These are phyloP conservation scores for Microdochium trichocladiopsis DNA, from an alignment of 2,329 filamentous ascomycete genomes.

Conservation along the genomic window DNA sequence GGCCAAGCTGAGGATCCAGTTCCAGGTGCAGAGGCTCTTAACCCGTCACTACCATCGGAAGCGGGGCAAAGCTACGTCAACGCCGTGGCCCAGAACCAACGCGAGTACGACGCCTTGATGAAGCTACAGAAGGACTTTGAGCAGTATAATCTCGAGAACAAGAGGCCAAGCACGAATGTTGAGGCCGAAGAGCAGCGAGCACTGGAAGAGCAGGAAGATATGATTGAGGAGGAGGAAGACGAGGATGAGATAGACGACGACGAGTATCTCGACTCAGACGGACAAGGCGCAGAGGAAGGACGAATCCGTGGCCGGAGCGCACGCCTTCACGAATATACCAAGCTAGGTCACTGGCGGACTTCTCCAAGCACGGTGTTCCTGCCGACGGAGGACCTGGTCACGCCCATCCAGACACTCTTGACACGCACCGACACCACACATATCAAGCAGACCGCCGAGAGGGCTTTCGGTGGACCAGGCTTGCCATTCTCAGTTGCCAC, in stretches of 20 bases:
- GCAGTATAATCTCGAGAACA: slow-evolving; percentile 19
- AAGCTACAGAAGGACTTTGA: slow-evolving; percentile 53
- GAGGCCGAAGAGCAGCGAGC: slow-evolving; percentile 22
- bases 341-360: slow-evolving; percentile 67
- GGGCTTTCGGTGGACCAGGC: slow-evolving; percentile 66
- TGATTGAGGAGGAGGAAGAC: slow-evolving; percentile 17
- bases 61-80: slow-evolving; percentile 35
- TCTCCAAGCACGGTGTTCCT: slow-evolving; percentile 68
- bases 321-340: slow-evolving; percentile 61
- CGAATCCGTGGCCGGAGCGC: slow-evolving; percentile 38
- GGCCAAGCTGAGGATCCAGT: slow-evolving; percentile 32
- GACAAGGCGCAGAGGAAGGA: slow-evolving; percentile 9
- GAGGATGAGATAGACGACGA: slow-evolving; percentile 24
- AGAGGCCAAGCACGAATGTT: slow-evolving; percentile 19
- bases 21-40: slow-evolving; percentile 7
- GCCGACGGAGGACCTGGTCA: slow-evolving; percentile 60
- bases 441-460: slow-evolving; percentile 63
- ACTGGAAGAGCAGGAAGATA: slow-evolving; percentile 23
- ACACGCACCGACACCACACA: slow-evolving; percentile 65
- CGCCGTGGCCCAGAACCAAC: slow-evolving; percentile 42
- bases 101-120: slow-evolving; percentile 47
- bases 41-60: slow-evolving; percentile 18
- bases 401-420: slow-evolving; percentile 64
- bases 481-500: slow-evolving; percentile 74
- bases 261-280: slow-evolving; percentile 13